Conservation (phyloP, 208 protist genomes). For the Trichomonas gallinae region DNA sequence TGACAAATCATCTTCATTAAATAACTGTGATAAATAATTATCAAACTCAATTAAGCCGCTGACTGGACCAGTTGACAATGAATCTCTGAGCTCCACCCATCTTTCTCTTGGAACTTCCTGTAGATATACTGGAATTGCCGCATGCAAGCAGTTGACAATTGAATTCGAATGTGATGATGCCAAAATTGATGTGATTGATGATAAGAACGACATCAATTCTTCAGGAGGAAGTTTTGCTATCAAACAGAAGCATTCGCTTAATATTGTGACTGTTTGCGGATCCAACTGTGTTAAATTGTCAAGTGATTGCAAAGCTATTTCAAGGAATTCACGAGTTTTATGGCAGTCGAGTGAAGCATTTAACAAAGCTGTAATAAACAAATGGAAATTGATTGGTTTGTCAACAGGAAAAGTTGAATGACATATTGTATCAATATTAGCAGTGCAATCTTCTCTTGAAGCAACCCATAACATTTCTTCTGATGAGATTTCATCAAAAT, state of each 20-base stretch:
- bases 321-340: not conserved
- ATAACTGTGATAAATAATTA: not conserved
- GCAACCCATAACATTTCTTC: not conserved
- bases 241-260: not conserved
- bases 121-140: not conserved
- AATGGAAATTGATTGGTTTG: not conserved
- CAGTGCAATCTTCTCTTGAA: not conserved
- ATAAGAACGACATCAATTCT: not conserved
- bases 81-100: not conserved
- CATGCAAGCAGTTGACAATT: not conserved
- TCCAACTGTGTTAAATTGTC: not conserved
- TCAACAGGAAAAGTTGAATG: not conserved
- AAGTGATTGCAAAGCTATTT: not conserved
- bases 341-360: not conserved
- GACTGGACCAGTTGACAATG: not conserved
- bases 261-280: not conserved
- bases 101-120: not conserved
- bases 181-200: not conserved
- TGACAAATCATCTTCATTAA: not conserved
- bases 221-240: not conserved
- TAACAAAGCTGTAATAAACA: not conserved
- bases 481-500: not conserved
- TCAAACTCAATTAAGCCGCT: not conserved
- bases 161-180: not conserved
- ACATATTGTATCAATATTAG: not conserved